Evolutionary conservation across 2,329 filamentous ascomycete genomes (phyloP).

Genomic region (Fusarium multiceps): DNA sequence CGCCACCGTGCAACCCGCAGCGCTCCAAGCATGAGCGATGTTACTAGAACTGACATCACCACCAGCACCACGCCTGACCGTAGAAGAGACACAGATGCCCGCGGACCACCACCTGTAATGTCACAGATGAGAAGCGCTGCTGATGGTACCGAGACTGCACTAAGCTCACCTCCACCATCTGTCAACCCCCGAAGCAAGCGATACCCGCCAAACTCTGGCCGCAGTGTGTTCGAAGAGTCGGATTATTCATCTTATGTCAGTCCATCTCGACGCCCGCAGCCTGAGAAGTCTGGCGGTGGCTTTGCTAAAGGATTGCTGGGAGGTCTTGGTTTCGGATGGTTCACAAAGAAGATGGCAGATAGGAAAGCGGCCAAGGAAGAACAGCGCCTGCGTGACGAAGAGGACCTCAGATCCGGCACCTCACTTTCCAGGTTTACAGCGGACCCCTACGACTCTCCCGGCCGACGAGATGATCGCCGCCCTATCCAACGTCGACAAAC

Average conservation of each 20-base stretch:
- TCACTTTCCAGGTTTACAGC: slow-evolving; percentile 74
- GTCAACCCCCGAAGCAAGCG: slow-evolving; percentile 61
- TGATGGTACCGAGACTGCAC: slow-evolving; percentile 55
- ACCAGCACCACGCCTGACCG: slow-evolving; percentile 49
- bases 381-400: slow-evolving; percentile 59
- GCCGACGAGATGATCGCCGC: slow-evolving; percentile 52
- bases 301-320: slow-evolving; percentile 69
- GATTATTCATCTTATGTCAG: slow-evolving; percentile 71
- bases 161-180: slow-evolving; percentile 54
- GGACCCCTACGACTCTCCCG: slow-evolving; percentile 69
- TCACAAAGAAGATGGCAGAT: slow-evolving; percentile 73
- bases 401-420: slow-evolving; percentile 69
- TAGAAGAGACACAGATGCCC: slow-evolving; percentile 49
- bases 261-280: slow-evolving; percentile 67
- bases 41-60: slow-evolving; percentile 50
- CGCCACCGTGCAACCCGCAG: slow-evolving; percentile 56
- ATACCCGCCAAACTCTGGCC: slow-evolving; percentile 55
- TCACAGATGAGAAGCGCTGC: slow-evolving; percentile 61
- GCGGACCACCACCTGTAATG: slow-evolving; percentile 50
- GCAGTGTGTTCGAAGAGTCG: slow-evolving; percentile 62
- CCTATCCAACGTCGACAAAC: slow-evolving; percentile 48
- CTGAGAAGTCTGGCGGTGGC: slow-evolving; percentile 59
- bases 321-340: slow-evolving; percentile 74
- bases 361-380: slow-evolving; percentile 61
- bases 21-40: slow-evolving; percentile 57